Percentiles rank a stretch among this genome's conserved stretches.
Evolutionary conservation across 371 early-diverging fungal species (phyloP).

Genomic region (Mucor plumbeus): DNA sequence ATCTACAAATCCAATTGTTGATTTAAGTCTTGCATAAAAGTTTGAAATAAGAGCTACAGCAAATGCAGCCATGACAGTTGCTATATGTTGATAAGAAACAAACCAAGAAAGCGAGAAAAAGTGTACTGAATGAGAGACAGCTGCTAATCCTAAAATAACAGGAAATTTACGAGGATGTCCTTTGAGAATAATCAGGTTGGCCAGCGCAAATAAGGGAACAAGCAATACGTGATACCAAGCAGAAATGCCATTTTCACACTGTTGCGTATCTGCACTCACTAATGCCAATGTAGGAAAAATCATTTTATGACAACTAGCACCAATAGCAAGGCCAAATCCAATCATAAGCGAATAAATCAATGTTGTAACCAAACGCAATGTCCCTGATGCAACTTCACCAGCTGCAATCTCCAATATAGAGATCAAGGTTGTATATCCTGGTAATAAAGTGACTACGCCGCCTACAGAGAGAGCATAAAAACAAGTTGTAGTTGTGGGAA

Average conservation of each 20-base stretch:
- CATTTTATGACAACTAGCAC: conserved; percentile 51
- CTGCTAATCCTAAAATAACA: conserved; percentile 28
- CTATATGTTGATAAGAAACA: conserved; percentile 36
- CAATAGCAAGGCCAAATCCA: conserved; percentile 77
- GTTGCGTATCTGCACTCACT: conserved; percentile 21
- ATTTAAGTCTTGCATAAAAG: conserved; percentile 30
- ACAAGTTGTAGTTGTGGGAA: conserved; percentile 39
- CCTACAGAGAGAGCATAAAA: conserved; percentile 64
- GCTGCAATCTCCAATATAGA: conserved; percentile 77
- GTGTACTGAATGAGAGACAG: conserved; percentile 32
- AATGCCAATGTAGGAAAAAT: conserved; percentile 32
- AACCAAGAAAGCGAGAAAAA: conserved; percentile 26
- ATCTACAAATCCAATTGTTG: conserved; percentile 41
- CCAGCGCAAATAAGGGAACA: conserved; percentile 35
- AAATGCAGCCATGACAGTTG: conserved; percentile 36
- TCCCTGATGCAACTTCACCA: conserved; percentile 79
- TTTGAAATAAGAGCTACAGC: conserved; percentile 34
- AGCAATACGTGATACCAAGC: conserved; percentile 30
- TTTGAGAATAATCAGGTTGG: conserved; percentile 26
- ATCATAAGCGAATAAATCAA: conserved; percentile 73
- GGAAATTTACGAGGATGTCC: conserved; percentile 31
- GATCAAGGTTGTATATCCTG: conserved; percentile 70
- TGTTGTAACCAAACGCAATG: conserved; percentile 73
- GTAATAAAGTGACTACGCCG: conserved; percentile 65
- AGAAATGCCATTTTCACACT: conserved; percentile 29